Evolutionary conservation across 1,284 basidiomycete species (phyloP).

Genomic region (Irpex rosettiformis): DNA sequence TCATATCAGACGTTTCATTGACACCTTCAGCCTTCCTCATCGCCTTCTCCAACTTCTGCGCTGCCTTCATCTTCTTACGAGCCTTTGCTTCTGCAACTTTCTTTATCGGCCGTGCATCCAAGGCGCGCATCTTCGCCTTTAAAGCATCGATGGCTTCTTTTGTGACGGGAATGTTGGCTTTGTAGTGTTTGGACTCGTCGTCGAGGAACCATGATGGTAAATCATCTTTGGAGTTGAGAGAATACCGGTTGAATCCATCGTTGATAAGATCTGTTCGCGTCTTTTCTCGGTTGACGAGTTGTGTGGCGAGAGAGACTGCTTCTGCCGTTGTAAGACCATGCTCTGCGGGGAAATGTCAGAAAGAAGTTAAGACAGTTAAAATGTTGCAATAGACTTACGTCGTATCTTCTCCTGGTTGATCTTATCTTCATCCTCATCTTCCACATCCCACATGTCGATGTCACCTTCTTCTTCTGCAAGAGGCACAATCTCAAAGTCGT

Average conservation of each 20-base stretch:
- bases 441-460: slow-evolving; percentile 77
- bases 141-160: slow-evolving; percentile 92
- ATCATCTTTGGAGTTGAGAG: slow-evolving; percentile 87
- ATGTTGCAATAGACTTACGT: slow-evolving; percentile 39
- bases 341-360: slow-evolving; percentile 43
- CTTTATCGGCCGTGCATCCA: slow-evolving; percentile 98
- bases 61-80: slow-evolving; percentile 91
- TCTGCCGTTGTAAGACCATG: slow-evolving; percentile 88
- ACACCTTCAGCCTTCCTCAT: slow-evolving; percentile 97
- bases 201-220: slow-evolving; percentile 97
- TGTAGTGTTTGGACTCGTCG: slow-evolving; percentile 93
- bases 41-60: slow-evolving; percentile 85
- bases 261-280: slow-evolving; percentile 91
- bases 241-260: slow-evolving; percentile 94
- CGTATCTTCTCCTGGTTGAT: slow-evolving; percentile 68
- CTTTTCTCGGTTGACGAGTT: slow-evolving; percentile 88
- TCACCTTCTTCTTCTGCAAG: slow-evolving; percentile 53
- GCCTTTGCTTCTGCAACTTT: slow-evolving; percentile 99
- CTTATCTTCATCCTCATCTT: slow-evolving; percentile 78
- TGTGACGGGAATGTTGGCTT: slow-evolving; percentile 92
- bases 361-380: slow-evolving; percentile 2
- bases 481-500: slow-evolving; percentile 76
- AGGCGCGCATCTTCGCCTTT: slow-evolving; percentile 86
- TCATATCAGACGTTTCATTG: slow-evolving; percentile 86
- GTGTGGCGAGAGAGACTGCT: slow-evolving; percentile 89